Evolutionary conservation across 2,329 filamentous ascomycete genomes (phyloP).

Genomic region (Knoxdaviesia proteae): DNA sequence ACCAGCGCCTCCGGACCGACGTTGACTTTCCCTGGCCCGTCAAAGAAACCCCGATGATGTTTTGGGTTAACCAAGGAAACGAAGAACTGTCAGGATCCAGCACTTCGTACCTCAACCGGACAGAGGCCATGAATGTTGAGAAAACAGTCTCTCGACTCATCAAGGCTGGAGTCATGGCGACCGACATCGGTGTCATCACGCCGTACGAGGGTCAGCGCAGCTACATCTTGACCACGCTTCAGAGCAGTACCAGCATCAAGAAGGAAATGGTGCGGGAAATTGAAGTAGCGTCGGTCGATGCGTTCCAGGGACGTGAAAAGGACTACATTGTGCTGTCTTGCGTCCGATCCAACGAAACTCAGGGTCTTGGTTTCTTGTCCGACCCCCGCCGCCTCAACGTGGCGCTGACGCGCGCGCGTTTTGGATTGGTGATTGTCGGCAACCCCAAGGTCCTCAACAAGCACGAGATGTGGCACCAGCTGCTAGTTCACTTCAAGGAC

Average conservation of each 20-base stretch:
- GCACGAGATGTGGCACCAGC: conserved; percentile 92
- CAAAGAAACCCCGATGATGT: conserved; percentile 94
- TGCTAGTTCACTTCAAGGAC: conserved; percentile 92
- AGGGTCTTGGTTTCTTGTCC: conserved; percentile 96
- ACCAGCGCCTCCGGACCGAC: conserved; percentile 71
- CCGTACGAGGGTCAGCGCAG: conserved; percentile 96
- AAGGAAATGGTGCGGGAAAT: conserved; percentile 98
- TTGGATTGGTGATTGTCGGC: conserved; percentile 84
- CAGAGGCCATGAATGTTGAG: conserved; percentile 91
- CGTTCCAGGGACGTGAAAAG: conserved; percentile 96
- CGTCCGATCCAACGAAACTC: conserved; percentile 95
- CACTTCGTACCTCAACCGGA: conserved; percentile 94
- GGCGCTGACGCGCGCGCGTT: conserved; percentile 89
- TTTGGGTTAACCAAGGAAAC: conserved; percentile 95
- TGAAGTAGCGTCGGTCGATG: conserved; percentile 93
- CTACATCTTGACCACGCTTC: conserved; percentile 99
- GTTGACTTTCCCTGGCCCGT: conserved; percentile 98
- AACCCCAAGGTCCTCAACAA: conserved; percentile 96
- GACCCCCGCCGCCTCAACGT: conserved; percentile 95
- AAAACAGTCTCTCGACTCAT: conserved; percentile 98
- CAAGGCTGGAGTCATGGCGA: conserved; percentile 89
- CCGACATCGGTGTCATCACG: conserved; percentile 91
- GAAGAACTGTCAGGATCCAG: conserved; percentile 97
- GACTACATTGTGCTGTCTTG: conserved; percentile 97
- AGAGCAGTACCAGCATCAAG: conserved; percentile 89